phyloP scores from a whole-genome alignment of 2,329 filamentous ascomycete species.

The Fusarium dimerum region DNA sequence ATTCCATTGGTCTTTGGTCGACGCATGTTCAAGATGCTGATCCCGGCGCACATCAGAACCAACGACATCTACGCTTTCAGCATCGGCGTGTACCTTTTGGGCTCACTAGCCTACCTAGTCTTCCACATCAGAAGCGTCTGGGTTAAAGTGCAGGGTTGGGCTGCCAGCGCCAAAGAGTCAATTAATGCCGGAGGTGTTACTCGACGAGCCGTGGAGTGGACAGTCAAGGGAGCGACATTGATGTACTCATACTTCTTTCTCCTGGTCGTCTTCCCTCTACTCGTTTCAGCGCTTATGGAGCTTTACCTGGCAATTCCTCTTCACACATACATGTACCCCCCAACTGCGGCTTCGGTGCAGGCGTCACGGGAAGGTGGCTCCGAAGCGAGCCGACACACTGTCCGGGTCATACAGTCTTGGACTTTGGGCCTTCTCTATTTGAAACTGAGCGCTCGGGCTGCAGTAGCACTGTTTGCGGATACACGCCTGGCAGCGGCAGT shows the following conservation, averaged over 20 bases:
- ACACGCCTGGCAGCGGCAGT: constrained; percentile 75
- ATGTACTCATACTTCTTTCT: constrained; percentile 76
- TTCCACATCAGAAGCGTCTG: constrained; percentile 51
- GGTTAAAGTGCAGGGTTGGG: constrained; percentile 34
- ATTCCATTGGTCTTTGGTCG: constrained; percentile 85
- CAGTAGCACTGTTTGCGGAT: constrained; percentile 66
- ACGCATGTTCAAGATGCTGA: constrained; percentile 69
- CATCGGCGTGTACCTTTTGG: constrained; percentile 81
- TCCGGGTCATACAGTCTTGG: constrained; percentile 92
- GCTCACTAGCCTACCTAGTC: constrained; percentile 63
- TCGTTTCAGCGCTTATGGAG: constrained; percentile 80
- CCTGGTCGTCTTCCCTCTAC: constrained; percentile 75
- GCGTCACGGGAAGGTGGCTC: constrained; percentile 26
- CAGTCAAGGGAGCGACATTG: constrained; percentile 47
- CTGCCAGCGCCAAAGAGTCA: constrained; percentile 21
- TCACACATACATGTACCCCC: constrained; percentile 70
- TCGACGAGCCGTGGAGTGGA: constrained; percentile 29
- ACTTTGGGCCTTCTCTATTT: constrained; percentile 89
- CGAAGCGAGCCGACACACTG: constrained; percentile 57
- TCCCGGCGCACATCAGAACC: constrained; percentile 71
- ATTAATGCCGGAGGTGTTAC: constrained; percentile 22
- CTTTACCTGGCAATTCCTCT: constrained; percentile 86
- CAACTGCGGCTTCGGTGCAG: constrained; percentile 32
- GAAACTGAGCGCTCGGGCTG: constrained; percentile 72
- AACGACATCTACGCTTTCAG: constrained; percentile 98